These are phyloP conservation scores for Porogramme epimiltina DNA, from an alignment of 1,284 basidiomycete species.

Conservation along the genomic window DNA sequence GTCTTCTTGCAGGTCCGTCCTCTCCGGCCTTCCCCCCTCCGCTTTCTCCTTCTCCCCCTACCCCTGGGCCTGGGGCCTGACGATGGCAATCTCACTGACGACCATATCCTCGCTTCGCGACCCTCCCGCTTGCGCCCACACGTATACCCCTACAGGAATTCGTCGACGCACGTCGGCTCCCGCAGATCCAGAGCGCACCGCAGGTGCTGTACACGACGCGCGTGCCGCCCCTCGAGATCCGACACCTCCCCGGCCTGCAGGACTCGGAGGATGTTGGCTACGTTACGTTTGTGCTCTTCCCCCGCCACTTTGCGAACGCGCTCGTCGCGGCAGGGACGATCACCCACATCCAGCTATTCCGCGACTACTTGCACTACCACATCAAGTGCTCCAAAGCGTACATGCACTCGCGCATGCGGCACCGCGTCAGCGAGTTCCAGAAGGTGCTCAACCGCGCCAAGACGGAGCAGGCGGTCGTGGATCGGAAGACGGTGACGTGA, in stretches of 20 bases:
- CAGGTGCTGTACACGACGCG: constrained; percentile 98
- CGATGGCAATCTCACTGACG: no score
- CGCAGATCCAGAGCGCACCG: constrained; percentile 94
- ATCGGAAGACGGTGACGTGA: constrained; percentile 92
- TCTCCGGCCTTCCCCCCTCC: no score
- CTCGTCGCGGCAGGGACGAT: constrained; percentile 83
- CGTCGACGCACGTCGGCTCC: constrained; percentile 93
- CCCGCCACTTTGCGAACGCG: constrained; percentile 88
- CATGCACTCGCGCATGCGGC: constrained; percentile 98
- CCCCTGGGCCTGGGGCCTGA: no score
- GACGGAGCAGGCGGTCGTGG: constrained; percentile 82
- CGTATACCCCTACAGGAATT: constrained; percentile 73
- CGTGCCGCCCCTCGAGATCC: constrained; percentile 95
- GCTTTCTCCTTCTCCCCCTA: no score
- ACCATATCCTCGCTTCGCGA: no score
- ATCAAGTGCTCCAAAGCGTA: constrained; percentile 99
- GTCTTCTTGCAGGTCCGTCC: constrained; percentile 89
- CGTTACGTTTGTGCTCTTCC: constrained; percentile 98
- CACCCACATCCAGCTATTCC: constrained; percentile 95
- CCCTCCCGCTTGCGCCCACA: background rate
- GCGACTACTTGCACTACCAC: constrained; percentile 98
- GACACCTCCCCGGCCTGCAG: constrained; percentile 81
- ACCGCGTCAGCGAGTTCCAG: constrained; percentile 95
- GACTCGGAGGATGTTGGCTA: constrained; percentile 94
- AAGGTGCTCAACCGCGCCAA: constrained; percentile 99